A percentile compares a stretch with the other conserved stretches of the same genome.
These are phyloP conservation scores for Tylopilus rubrobrunneus DNA, from an alignment of 768 basidiomycete species.

Conservation along the genomic window DNA sequence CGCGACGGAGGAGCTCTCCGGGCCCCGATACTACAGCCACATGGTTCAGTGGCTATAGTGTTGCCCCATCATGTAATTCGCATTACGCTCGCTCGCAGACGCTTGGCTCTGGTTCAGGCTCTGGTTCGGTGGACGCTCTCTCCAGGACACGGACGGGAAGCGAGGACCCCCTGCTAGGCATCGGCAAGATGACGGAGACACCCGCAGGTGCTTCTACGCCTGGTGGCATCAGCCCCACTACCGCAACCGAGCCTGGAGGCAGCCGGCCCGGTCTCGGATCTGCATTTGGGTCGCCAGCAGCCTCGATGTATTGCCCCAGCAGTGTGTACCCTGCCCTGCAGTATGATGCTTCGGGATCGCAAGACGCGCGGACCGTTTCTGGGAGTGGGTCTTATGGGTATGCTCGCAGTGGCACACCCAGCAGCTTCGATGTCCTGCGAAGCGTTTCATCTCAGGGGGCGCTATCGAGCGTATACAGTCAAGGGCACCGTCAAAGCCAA, in stretches of 20 bases:
- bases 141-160: slow-evolving; percentile 27
- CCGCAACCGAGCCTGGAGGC: slow-evolving; percentile 6
- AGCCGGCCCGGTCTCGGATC: slow-evolving; percentile 22
- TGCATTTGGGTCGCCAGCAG: slow-evolving; percentile 27
- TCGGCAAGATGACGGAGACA: slow-evolving; percentile 13
- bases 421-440: slow-evolving; percentile 24
- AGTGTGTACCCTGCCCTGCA: slow-evolving; percentile 6
- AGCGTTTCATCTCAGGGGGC: slow-evolving; percentile 33
- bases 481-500: slow-evolving; percentile 14
- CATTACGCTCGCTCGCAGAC: slow-evolving; percentile 29
- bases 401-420: slow-evolving; percentile 23
- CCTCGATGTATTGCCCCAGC: slow-evolving; percentile 20
- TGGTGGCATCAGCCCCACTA: slow-evolving; percentile 7
- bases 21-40: slow-evolving; percentile 25
- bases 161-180: slow-evolving; percentile 26
- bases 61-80: slow-evolving; percentile 25
- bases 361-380: slow-evolving; percentile 16
- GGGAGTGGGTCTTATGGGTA: slow-evolving; percentile 24
- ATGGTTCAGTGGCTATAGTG: slow-evolving; percentile 24
- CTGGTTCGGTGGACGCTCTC: slow-evolving; percentile 26
- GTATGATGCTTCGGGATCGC: slow-evolving; percentile 18
- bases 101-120: slow-evolving; percentile 24
- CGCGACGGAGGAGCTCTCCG: slow-evolving; percentile 24
- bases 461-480: slow-evolving; percentile 19
- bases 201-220: neutral